Percentiles rank a stretch among this genome's conserved stretches.
Evolutionary conservation across 2,329 filamentous ascomycete genomes (phyloP).

Genomic region (Fusarium phyllophilum): DNA sequence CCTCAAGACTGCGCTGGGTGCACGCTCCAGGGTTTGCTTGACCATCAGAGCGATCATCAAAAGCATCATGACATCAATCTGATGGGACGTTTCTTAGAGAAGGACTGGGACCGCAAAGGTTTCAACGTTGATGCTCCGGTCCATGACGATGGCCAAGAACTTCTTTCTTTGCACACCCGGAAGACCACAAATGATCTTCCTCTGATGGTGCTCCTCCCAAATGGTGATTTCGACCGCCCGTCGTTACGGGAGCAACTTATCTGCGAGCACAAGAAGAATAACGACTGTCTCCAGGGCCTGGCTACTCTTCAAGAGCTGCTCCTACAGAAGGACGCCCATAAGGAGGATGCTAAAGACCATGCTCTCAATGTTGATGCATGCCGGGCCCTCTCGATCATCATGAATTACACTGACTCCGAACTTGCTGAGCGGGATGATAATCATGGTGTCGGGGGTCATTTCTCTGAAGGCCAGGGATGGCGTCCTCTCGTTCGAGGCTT

Average conservation of each 20-base stretch:
- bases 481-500: not conserved
- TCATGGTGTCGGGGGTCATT: not conserved
- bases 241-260: constrained; percentile 21
- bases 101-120: constrained; percentile 32
- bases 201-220: not conserved
- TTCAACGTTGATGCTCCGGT: constrained; percentile 51
- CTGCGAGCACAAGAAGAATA: constrained; percentile 42
- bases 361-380: constrained; percentile 37
- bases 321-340: not conserved
- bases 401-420: not conserved
- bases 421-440: not conserved
- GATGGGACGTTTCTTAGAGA: constrained; percentile 39
- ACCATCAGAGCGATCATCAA: constrained; percentile 46
- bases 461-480: not conserved
- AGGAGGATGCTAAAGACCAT: not conserved
- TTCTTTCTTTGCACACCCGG: constrained; percentile 39
- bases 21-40: constrained; percentile 42
- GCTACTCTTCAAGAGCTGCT: constrained; percentile 36
- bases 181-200: constrained; percentile 18
- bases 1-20: constrained; percentile 47
- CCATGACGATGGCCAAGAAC: constrained; percentile 1
- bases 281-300: constrained; percentile 46
- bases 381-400: not conserved
- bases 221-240: constrained; percentile 23
- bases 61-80: constrained; percentile 31